These are phyloP conservation scores for Scopulariopsis brevicaulis DNA, from an alignment of 2,329 filamentous ascomycete genomes.

Conservation along the genomic window DNA sequence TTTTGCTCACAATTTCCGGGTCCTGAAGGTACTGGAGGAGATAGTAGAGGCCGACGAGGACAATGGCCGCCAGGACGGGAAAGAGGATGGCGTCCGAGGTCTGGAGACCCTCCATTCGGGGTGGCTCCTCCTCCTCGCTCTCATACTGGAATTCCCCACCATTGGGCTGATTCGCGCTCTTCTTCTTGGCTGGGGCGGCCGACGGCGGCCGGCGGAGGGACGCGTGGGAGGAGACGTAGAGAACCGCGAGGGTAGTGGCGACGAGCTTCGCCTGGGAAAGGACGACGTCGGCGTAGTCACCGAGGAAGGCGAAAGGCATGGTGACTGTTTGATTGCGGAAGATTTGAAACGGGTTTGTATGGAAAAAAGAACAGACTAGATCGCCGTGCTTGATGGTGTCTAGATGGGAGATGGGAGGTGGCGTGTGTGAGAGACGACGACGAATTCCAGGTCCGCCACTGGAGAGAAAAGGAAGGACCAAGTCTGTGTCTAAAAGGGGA, in stretches of 20 bases:
- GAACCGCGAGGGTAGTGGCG: slow-evolving; percentile 65
- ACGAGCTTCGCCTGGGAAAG: slow-evolving; percentile 26
- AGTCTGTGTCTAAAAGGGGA: background rate
- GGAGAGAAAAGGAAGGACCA: background rate
- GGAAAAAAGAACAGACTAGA: background rate
- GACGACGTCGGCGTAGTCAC: background rate
- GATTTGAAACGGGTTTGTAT: background rate
- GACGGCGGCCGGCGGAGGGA: slow-evolving; percentile 75
- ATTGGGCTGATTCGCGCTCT: slow-evolving; percentile 16
- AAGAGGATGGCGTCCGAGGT: slow-evolving; percentile 77
- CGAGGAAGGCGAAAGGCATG: background rate
- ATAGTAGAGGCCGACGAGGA: slow-evolving; percentile 70
- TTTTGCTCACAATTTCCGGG: slow-evolving; percentile 67
- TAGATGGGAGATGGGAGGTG: background rate
- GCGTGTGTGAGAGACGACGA: background rate
- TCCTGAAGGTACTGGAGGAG: slow-evolving; percentile 84
- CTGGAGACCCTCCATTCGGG: slow-evolving; percentile 39
- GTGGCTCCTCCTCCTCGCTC: slow-evolving; percentile 35
- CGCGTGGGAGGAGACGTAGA: slow-evolving; percentile 77
- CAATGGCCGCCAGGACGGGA: slow-evolving; percentile 62
- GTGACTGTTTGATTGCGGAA: background rate
- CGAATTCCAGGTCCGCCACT: background rate
- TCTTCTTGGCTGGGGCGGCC: slow-evolving; percentile 45
- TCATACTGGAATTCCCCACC: slow-evolving; percentile 18
- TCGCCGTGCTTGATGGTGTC: background rate